These are phyloP conservation scores for Saccharomyces hybrid DNA, from an alignment of 1,139 yeast genomes.

Conservation along the genomic window DNA sequence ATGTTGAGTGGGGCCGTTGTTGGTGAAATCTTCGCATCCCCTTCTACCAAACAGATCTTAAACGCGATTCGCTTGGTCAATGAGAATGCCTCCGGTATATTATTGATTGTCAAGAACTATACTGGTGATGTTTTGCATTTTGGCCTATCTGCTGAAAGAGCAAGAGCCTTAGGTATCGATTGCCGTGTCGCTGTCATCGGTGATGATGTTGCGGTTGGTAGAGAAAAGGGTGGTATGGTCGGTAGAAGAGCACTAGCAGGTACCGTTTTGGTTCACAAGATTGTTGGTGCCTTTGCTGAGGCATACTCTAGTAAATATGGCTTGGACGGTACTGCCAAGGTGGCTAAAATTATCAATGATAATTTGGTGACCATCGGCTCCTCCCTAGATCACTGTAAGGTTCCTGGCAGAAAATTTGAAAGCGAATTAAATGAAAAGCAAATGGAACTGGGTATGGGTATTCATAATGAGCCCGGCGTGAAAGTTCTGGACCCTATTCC, in stretches of 20 bases:
- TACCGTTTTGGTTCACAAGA: conserved; percentile 77
- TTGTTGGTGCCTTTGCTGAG: conserved; percentile 70
- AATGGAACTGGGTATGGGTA: conserved; percentile 90
- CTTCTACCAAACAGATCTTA: conserved; percentile 80
- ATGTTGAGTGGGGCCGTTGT: conserved; percentile 80
- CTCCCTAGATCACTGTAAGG: conserved; percentile 80
- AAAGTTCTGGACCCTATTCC: conserved; percentile 68
- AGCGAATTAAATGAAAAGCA: conserved; percentile 50
- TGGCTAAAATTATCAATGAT: conserved; percentile 56
- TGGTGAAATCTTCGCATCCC: conserved; percentile 86
- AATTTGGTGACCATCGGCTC: conserved; percentile 83
- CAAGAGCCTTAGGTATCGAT: conserved; percentile 64
- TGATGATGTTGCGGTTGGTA: conserved; percentile 91
- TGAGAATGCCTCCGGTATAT: conserved; percentile 52
- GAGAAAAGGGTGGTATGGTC: conserved; percentile 77
- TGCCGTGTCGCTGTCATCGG: conserved; percentile 71
- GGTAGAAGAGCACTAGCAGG: conserved; percentile 95
- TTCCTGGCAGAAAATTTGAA: conserved; percentile 67
- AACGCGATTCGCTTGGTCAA: conserved; percentile 46
- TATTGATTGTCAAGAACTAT: conserved; percentile 79
- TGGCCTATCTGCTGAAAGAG: conserved; percentile 84
- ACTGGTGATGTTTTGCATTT: conserved; percentile 92
- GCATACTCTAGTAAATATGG: conserved; percentile 35
- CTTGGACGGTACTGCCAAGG: conserved; percentile 44
- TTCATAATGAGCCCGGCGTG: conserved; percentile 90